phyloP scores from a whole-genome alignment of 345 rosid genomes.

The Theobroma cacao region DNA sequence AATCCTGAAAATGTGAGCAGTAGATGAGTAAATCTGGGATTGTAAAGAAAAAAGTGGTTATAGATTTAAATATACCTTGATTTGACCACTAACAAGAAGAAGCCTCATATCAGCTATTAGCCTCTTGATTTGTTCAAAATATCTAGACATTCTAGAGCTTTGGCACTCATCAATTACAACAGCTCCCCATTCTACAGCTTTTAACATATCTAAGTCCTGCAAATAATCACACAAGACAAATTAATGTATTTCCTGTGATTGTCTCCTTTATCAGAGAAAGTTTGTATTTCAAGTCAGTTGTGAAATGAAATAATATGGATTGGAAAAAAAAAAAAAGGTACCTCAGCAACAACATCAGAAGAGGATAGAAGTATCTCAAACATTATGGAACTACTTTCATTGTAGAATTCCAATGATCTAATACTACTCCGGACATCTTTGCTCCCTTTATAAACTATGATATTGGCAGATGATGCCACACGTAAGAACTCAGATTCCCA shows the following conservation, averaged over 20 bases:
- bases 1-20: not conserved
- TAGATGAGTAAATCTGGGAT: not conserved
- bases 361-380: constrained; percentile 10
- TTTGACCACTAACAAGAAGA: constrained; percentile 14
- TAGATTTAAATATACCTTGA: constrained; percentile 5
- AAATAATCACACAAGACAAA: not conserved
- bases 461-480: constrained; percentile 9
- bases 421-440: constrained; percentile 11
- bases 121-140: constrained; percentile 4
- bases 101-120: constrained; percentile 14
- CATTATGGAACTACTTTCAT: constrained; percentile 12
- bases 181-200: constrained; percentile 6
- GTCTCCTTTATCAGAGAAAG: constrained; percentile 1
- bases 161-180: constrained; percentile 17
- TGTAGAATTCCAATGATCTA: not conserved
- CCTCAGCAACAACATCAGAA: constrained; percentile 4
- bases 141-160: constrained; percentile 1
- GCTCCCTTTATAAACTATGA: constrained; percentile 7
- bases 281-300: not conserved
- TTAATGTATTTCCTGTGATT: not conserved
- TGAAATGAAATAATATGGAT: not conserved
- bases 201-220: constrained; percentile 9
- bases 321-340: not conserved
- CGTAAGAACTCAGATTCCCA: constrained; percentile 17
- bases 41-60: not conserved